Base-by-base conservation (phyloP, 208 protist genomes). In the Crithidia brevicula region DNA sequence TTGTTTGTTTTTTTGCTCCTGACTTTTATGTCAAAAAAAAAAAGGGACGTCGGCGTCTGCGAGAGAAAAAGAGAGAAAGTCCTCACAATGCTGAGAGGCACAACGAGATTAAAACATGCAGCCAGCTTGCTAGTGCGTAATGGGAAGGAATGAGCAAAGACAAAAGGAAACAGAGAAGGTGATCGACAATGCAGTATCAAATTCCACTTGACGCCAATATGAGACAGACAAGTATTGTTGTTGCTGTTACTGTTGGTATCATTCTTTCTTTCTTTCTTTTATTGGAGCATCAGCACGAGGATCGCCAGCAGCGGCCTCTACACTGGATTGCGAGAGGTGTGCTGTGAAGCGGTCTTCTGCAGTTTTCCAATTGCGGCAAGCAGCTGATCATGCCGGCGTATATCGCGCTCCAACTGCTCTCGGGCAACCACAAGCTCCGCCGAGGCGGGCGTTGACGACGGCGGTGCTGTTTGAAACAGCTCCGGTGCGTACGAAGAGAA, bases 341-440 rank as follows among this genome's bases (percentile, higher is more conserved):
- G 71, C 57, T 85, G 77, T 0, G 82, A 74, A 2, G 83, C 88
- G 10, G 77, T 79, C 43, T 68, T 67, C 66, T 94, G 88, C 46
- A 94, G 53, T 40, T 89, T 91, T 3, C 65, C 73, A 7, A 94
- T 85, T 11, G 88, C 85, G 28, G 74, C 77, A 34, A 91, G 59
- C 33, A 94, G 81, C 63, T 89, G 83, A 62, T 91, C 85, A 43
- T 94, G 78, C 27, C 77, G 85, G 3, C 67, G 72, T 30, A 91
- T 91, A 28, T 86, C 83, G 23, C 75, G 71, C 57, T 88, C 85
- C 47, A 94, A 71, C 33, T 68, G 74, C 28, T 74, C 76, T 25
- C 88, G 82, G 11, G 65, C n/a, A 4, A 47, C 60, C 6, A 36
- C 45, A n/a, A 51, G 10, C 30, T 53, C 54, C 7, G 51, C 54